Base-by-base conservation (phyloP, 495 filamentous ascomycete species). In the Penicillium tannophilum region DNA sequence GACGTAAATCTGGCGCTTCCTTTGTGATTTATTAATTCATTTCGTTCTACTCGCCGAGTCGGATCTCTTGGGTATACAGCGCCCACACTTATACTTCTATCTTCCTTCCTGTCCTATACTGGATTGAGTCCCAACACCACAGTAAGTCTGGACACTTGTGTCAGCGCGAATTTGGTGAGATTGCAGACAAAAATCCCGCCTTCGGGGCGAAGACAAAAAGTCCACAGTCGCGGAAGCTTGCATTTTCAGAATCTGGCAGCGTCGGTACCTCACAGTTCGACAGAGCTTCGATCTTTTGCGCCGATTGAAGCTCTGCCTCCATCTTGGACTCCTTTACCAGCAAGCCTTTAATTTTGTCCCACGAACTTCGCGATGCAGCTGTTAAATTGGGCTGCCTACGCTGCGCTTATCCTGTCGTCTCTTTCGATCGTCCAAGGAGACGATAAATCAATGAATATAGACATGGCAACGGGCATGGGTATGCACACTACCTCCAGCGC, bases 381-480 rank as follows among this genome's bases (percentile, higher is more conserved):
- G 4, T 28, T 28, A 4, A 28, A 1, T 4, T 5, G 28, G 28
- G 28, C 28, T 28, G 71, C 74, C 42, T 58, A 72, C 7, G 70
- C 64, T 56, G 71, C 74, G 45, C 48, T 71, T 23, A 63, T 70
- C 28, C 26, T 79, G 53, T 66, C 67, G 36, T 67, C 68, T 9
- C 45, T 77, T 46, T 71, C 69, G 19, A 72, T 58, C 33, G 66
- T 75, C 8, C 76, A 76, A 54, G 74, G 67, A 16, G 69, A 72
- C 57, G 73, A 73, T 33, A 61, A 77, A 28, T 60, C 59, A 2
- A 70, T 72, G 68, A 65, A 64, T 17, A 78, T 72, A 68, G 63
- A 74, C 45, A 28, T 28, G 28, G 28, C 28, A 28, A 69, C 76
- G 63, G 68, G 69, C 44, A 75, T 76, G 65, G 73, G 68, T 59